Conservation (phyloP, 106 monocot genomes). For the Dactylorhiza incarnata region DNA sequence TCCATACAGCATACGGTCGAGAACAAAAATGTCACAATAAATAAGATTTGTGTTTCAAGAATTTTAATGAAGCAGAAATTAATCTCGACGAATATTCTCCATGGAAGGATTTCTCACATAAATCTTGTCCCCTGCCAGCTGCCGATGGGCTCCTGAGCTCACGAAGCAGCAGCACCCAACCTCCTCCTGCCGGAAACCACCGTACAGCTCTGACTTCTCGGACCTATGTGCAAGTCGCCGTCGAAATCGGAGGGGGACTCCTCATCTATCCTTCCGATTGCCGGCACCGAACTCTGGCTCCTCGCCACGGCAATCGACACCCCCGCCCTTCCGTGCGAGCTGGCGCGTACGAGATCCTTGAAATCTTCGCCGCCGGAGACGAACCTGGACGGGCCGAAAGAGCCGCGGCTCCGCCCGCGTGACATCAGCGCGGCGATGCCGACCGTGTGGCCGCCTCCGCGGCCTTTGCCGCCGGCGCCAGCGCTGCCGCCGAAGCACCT, state of each 20-base stretch:
- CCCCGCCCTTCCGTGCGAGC: background rate
- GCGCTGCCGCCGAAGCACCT: constrained; percentile 1
- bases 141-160: background rate
- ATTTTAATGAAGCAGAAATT: too few species aligned
- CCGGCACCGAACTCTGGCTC: background rate
- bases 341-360: constrained; percentile 7
- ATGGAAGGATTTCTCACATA: too few species aligned
- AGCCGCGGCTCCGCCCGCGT: background rate
- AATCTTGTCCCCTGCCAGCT: too few species aligned
- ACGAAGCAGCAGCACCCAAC: background rate
- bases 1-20: too few species aligned
- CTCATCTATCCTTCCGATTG: constrained; percentile 1
- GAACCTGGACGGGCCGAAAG: constrained; percentile 2
- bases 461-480: background rate
- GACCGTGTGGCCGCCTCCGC: background rate
- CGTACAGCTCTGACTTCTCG: constrained; percentile 1
- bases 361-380: background rate
- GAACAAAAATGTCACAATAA: too few species aligned
- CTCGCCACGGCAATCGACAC: background rate
- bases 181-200: background rate
- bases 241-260: background rate
- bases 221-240: too few species aligned
- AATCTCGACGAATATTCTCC: too few species aligned
- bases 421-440: constrained; percentile 4
- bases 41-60: too few species aligned